These are phyloP conservation scores for Phlebiopsis flavidoalba DNA, from an alignment of 768 basidiomycete genomes.

Conservation along the genomic window DNA sequence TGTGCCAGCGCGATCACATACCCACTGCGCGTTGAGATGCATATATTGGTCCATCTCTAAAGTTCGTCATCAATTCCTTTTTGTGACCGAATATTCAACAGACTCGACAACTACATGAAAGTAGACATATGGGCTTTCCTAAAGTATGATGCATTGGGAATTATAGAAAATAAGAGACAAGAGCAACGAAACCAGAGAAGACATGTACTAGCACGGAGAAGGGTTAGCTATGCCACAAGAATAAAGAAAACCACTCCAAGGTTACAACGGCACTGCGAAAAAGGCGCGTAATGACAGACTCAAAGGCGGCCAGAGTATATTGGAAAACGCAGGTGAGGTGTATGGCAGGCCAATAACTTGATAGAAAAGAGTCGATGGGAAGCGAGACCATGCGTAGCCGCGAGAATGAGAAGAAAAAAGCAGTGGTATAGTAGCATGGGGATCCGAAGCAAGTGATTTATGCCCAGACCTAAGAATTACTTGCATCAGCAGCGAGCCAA, in stretches of 20 bases:
- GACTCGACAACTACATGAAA: background rate
- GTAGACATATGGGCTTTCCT: slow-evolving; percentile 4
- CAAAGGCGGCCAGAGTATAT: slow-evolving; percentile 38
- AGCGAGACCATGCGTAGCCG: slow-evolving; percentile 19
- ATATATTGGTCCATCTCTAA: background rate
- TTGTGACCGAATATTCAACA: background rate
- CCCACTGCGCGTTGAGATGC: background rate
- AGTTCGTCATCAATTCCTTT: background rate
- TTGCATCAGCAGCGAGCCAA: background rate
- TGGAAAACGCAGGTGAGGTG: slow-evolving; percentile 48
- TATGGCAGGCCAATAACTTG: slow-evolving; percentile 37
- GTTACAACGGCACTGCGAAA: slow-evolving; percentile 15
- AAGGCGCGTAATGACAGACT: slow-evolving; percentile 56
- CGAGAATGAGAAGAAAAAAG: slow-evolving; percentile 9
- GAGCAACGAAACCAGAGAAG: slow-evolving; percentile 25
- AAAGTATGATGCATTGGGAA: slow-evolving; percentile 3
- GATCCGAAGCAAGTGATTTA: slow-evolving; percentile 30
- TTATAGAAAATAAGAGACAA: background rate
- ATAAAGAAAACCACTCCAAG: slow-evolving; percentile 19
- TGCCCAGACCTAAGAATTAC: slow-evolving; percentile 71
- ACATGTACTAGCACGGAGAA: slow-evolving; percentile 23
- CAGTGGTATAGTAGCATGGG: slow-evolving; percentile 10
- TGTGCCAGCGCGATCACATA: slow-evolving; percentile 2
- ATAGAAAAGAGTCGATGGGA: slow-evolving; percentile 5
- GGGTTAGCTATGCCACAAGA: slow-evolving; percentile 34